Percentiles rank a stretch among this genome's conserved stretches.
Evolutionary conservation across 108 stramenopile species (phyloP).

Genomic region (Fistulifera pelliculosa): DNA sequence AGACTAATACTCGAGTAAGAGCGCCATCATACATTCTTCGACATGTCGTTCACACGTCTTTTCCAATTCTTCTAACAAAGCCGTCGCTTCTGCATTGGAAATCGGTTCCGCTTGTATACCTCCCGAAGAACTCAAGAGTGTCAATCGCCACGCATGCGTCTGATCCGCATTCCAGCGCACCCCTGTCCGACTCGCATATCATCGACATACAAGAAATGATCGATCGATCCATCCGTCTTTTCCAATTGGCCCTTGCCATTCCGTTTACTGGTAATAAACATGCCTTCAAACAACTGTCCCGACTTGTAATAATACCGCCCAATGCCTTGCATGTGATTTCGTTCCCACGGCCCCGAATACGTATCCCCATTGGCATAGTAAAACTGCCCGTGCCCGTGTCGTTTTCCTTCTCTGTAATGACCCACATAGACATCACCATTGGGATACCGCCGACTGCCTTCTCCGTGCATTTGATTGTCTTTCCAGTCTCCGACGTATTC

Average conservation of each 20-base stretch:
- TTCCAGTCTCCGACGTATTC: slow-evolving; percentile 49
- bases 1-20: no score
- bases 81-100: no score
- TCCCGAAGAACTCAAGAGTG: no score
- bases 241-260: slow-evolving; percentile 55
- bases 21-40: no score
- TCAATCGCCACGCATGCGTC: slow-evolving; percentile 44
- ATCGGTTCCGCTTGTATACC: no score
- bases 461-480: slow-evolving; percentile 48
- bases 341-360: slow-evolving; percentile 24
- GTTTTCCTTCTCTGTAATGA: slow-evolving; percentile 28
- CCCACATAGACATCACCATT: slow-evolving; percentile 56
- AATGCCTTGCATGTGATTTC: slow-evolving; percentile 10
- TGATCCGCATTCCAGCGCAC: slow-evolving; percentile 58
- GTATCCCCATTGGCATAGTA: slow-evolving; percentile 7
- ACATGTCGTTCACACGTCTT: no score
- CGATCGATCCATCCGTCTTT: slow-evolving; percentile 38
- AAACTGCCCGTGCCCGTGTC: slow-evolving; percentile 41
- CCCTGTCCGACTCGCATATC: slow-evolving; percentile 25
- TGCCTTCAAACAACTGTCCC: slow-evolving; percentile 45
- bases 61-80: no score
- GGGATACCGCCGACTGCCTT: slow-evolving; percentile 37
- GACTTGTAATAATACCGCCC: slow-evolving; percentile 47
- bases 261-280: slow-evolving; percentile 33
- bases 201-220: slow-evolving; percentile 43